Evolutionary conservation across 1,284 basidiomycete genomes (phyloP).

Genomic region (Boletus smithii): DNA sequence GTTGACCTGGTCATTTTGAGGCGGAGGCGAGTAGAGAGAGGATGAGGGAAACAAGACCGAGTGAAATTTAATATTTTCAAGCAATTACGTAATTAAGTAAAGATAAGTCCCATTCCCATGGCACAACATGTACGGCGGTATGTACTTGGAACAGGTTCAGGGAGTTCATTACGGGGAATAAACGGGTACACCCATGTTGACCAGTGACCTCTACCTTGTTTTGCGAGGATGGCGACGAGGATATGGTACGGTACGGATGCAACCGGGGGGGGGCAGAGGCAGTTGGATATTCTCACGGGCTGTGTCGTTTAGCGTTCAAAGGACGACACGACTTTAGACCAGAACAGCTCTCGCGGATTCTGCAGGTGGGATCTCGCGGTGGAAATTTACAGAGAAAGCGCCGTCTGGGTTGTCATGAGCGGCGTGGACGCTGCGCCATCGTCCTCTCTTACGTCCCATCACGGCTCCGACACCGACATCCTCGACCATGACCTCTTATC

Average conservation of each 20-base stretch:
- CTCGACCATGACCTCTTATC: conserved; percentile 36
- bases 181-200: too few relatives aligned
- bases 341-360: conserved; percentile 19
- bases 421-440: conserved; percentile 30
- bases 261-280: too few relatives aligned
- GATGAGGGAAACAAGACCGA: conserved; percentile 7
- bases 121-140: neutral
- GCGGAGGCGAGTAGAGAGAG: conserved; percentile 1
- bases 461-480: conserved; percentile 28
- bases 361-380: conserved; percentile 24
- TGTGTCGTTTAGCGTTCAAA: conserved; percentile 28
- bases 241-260: too few relatives aligned
- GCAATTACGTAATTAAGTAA: conserved; percentile 26
- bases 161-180: neutral
- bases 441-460: conserved; percentile 31
- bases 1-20: conserved; percentile 42
- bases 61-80: conserved; percentile 12
- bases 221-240: neutral
- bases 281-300: conserved; percentile 24
- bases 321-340: conserved; percentile 23
- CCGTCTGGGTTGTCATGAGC: conserved; percentile 32
- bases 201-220: neutral
- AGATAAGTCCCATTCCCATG: conserved; percentile 2
- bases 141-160: neutral
- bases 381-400: conserved; percentile 24